These are phyloP conservation scores for Suhomyces chickasaworum DNA, from an alignment of 1,139 yeast species.

Conservation along the genomic window DNA sequence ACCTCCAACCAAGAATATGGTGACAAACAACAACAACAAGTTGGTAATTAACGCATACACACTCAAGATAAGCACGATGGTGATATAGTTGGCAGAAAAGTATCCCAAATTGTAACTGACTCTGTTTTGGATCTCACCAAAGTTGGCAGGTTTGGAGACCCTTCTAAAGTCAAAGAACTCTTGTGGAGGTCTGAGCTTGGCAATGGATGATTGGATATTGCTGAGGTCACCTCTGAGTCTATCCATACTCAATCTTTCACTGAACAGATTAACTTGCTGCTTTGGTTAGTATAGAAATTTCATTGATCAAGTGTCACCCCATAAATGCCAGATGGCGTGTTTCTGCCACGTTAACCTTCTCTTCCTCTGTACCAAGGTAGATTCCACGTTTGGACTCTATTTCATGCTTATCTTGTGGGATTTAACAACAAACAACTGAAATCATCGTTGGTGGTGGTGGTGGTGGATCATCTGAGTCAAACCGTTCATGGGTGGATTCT, in stretches of 20 bases:
- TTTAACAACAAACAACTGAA: background rate
- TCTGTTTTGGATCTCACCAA: conserved; percentile 87
- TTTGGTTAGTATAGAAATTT: conserved; percentile 12
- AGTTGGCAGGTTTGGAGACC: conserved; percentile 84
- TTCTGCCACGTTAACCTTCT: background rate
- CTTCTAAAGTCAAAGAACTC: conserved; percentile 93
- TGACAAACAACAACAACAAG: conserved; percentile 78
- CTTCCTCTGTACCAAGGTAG: too few relatives aligned
- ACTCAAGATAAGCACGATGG: conserved; percentile 67
- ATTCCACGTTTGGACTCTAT: background rate
- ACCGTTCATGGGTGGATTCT: background rate
- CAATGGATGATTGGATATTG: conserved; percentile 54
- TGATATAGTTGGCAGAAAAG: conserved; percentile 83
- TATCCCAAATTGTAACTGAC: conserved; percentile 83
- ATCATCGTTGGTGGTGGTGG: background rate
- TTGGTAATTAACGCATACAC: conserved; percentile 72
- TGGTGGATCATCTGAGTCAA: background rate
- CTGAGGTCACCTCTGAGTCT: conserved; percentile 27
- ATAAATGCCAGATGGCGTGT: background rate
- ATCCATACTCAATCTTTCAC: conserved; percentile 27
- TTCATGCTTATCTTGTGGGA: background rate
- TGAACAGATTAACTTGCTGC: conserved; percentile 19
- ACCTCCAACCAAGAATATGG: conserved; percentile 68
- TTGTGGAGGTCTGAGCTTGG: conserved; percentile 83
- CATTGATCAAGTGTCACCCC: background rate